Base-by-base conservation (phyloP, 2,329 filamentous ascomycete genomes). In the Emergomyces pasteurianus region DNA sequence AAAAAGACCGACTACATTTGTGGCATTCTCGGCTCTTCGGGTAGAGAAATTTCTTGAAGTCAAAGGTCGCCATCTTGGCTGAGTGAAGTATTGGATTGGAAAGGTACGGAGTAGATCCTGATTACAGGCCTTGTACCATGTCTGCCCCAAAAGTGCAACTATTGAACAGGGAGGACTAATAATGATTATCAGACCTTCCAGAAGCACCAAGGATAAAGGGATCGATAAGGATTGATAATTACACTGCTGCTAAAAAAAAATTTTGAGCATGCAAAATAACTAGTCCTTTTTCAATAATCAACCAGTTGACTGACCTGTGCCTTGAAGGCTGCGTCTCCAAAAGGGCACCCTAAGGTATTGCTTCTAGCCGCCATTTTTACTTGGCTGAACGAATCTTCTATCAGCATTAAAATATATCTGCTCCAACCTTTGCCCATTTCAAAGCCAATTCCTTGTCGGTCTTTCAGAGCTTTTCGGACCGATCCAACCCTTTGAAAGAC, bases 381-480 rank as follows among this genome's bases (percentile, higher is more conserved):
- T 58, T 58, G 57, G 57, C 57, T 58, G 28, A 50, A 58, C 21
- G n/a, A n/a, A n/a, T 7, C 31, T 26, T 50, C 14, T 14, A 18
- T 28, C 34, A 50, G 57, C 36, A 49, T 49, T 58, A 58, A n/a
- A n/a, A n/a, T n/a, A 58, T 58, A 58, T 18, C 18, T n/a, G 7
- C 43, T 40, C 46, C 57, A 40, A 3, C 31, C n/a, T 36, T 40
- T 43, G 28, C 57, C 18, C n/a, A 58, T 58, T 47, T 21, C 2
- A 26, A 49, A 31, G 7, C 7, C 31, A 7, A 58, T 58, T 47
- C 40, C 7, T 58, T 18, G 9, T 38, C 9, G 21, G 21, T 28
- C 26, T 50, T 23, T 31, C 57, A 40, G 57, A 23, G 47, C 57
- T 50, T n/a, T 12, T 34, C 23, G 40, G 40, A 46, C 54, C 40